A percentile compares a stretch with the other conserved stretches of the same genome.
These are phyloP conservation scores for Typha latifolia DNA, from an alignment of 176 grass and related monocot species.

Conservation along the genomic window DNA sequence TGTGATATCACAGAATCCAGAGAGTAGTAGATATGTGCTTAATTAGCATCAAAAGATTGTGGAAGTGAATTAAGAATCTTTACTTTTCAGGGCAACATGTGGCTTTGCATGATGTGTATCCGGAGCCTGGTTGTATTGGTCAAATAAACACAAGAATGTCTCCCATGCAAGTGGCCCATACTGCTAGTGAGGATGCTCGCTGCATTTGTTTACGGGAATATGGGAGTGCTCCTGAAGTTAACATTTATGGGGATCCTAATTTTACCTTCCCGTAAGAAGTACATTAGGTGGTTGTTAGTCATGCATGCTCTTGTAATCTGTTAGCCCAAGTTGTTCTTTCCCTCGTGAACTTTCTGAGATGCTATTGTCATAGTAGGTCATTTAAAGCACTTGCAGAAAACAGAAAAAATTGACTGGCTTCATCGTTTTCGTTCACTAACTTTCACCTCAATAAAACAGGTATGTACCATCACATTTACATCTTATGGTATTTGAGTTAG, in stretches of 20 bases:
- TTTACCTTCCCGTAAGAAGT: constrained; percentile 77
- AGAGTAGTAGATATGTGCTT: too few species aligned
- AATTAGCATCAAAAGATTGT: too few species aligned
- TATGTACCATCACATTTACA: constrained; percentile 85
- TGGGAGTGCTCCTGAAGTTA: constrained; percentile 64
- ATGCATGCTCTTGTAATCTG: not conserved
- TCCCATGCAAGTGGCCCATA: constrained; percentile 51
- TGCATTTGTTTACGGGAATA: constrained; percentile 79
- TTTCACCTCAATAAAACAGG: constrained; percentile 21
- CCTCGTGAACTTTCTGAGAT: too few species aligned
- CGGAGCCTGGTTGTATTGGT: constrained; percentile 67
- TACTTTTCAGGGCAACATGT: constrained; percentile 71
- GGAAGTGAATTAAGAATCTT: too few species aligned
- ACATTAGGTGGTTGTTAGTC: not conserved
- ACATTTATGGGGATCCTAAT: constrained; percentile 79
- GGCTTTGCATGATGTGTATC: constrained; percentile 66
- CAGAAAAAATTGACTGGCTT: not conserved
- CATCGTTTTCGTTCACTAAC: constrained; percentile 3
- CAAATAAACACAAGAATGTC: constrained; percentile 85
- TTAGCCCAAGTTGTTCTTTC: too few species aligned
- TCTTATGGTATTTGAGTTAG: constrained; percentile 87
- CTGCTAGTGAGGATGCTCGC: constrained; percentile 83
- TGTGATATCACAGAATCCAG: too few species aligned
- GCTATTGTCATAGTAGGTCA: too few species aligned
- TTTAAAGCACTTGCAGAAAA: too few species aligned